Evolutionary conservation across 75 land plant species (phyloP), one percentile per base, ranked within the genome.

Genomic region (Azolla pinnata): DNA sequence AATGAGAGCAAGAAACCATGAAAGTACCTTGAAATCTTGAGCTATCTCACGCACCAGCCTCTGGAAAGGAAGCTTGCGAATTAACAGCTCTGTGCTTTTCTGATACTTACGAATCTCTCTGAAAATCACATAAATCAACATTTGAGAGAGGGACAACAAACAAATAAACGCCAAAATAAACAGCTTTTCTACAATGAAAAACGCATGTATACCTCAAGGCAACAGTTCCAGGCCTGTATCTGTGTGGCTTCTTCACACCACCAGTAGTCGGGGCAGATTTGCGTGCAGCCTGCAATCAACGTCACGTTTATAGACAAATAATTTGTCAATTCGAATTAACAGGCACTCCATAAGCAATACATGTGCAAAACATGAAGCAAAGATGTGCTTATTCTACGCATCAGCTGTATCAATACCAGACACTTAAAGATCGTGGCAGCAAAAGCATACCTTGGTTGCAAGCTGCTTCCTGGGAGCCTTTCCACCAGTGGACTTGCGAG

Each of bases 401-500:
- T n/a, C n/a, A n/a, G n/a, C n/a, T n/a, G n/a, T n/a, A n/a, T n/a
- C n/a, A n/a, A n/a, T n/a, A n/a, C n/a, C n/a, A n/a, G n/a, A n/a
- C n/a, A n/a, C n/a, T n/a, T n/a, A n/a, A n/a, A n/a, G n/a, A n/a
- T n/a, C n/a, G n/a, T n/a, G n/a, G n/a, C n/a, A n/a, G n/a, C n/a
- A n/a, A n/a, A n/a, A 38, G 42, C 42, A 38, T 14, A 20, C 72
- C 72, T 69, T 74, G 25, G 73, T 74, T 23, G 73, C 77, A 2
- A 74, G 57, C 59, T 74, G 77, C 77, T 74, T 74, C 23, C 77
- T 42, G 8, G 77, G 73, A 1, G 76, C 76, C 73, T 73, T 73
- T 18, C 69, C 69, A 14, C 79, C 79, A 17, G 79, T 76, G 26
- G 79, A 76, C 47, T 76, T 76, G 25, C 79, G 51, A 0, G 79